phyloP scores from a whole-genome alignment of 1,284 basidiomycete genomes.

The Sutorius eximius region DNA sequence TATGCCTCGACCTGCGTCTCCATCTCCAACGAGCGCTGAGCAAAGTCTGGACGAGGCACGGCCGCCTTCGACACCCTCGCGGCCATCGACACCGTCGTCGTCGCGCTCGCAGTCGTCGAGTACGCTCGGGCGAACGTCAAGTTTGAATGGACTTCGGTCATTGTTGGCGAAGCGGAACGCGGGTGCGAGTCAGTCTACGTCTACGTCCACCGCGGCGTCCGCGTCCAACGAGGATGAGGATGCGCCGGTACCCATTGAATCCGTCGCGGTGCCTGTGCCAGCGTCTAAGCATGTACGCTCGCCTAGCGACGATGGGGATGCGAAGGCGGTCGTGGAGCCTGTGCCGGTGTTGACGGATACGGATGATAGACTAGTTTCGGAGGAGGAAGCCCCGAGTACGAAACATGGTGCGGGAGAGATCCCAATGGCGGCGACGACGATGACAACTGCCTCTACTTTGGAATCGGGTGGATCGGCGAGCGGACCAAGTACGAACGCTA shows the following conservation, averaged over 20 bases:
- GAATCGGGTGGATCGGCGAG: neutral
- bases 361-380: neutral
- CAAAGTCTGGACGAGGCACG: neutral
- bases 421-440: no score
- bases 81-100: neutral
- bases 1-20: neutral
- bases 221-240: neutral
- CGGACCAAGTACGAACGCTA: neutral
- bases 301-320: neutral
- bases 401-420: neutral
- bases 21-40: neutral
- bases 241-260: neutral
- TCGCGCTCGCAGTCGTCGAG: neutral
- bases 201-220: neutral
- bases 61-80: neutral
- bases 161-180: constrained; percentile 15
- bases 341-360: neutral
- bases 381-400: neutral
- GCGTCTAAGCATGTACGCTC: neutral
- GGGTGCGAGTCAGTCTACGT: neutral
- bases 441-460: neutral
- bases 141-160: constrained; percentile 20
- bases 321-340: neutral
- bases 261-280: neutral
- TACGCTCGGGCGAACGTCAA: constrained; percentile 7